Percentiles rank a stretch among this genome's conserved stretches.
Evolutionary conservation across 306 rosid species (phyloP).

Genomic region (Acacia confusa): DNA sequence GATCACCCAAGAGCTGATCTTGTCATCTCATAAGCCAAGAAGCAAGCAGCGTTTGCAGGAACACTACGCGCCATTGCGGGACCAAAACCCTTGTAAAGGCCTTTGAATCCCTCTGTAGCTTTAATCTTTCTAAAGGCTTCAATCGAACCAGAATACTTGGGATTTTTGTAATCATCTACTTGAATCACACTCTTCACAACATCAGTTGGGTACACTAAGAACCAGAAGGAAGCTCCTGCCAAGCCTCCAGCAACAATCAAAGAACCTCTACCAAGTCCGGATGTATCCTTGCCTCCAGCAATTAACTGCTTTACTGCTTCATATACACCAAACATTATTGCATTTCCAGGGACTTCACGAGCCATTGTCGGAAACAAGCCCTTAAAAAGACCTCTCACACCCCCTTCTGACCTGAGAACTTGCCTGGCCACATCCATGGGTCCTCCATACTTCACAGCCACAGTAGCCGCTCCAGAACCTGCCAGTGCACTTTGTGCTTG

Average conservation of each 20-base stretch:
- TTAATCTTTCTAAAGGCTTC: conserved; percentile 78
- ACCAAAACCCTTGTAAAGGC: conserved; percentile 89
- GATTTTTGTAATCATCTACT: conserved; percentile 86
- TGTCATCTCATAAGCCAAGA: conserved; percentile 92
- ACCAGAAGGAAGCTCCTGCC: conserved; percentile 84
- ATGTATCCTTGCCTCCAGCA: conserved; percentile 88
- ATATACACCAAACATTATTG: conserved; percentile 86
- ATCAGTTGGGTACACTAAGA: conserved; percentile 79
- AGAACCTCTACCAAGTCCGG: conserved; percentile 84
- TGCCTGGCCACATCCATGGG: conserved; percentile 94
- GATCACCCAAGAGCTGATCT: conserved; percentile 76
- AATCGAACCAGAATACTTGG: conserved; percentile 74
- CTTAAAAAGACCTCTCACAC: conserved; percentile 82
- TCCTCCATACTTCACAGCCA: conserved; percentile 86
- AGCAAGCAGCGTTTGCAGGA: conserved; percentile 96
- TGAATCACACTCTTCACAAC: conserved; percentile 92
- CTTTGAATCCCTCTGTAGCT: conserved; percentile 75
- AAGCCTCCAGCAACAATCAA: conserved; percentile 83
- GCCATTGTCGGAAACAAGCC: conserved; percentile 89
- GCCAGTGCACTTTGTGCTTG: conserved; percentile 94
- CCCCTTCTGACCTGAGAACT: conserved; percentile 87
- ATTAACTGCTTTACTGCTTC: conserved; percentile 72
- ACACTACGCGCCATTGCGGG: conserved; percentile 93
- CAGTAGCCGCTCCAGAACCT: conserved; percentile 51
- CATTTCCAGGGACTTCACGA: conserved; percentile 95